Evolutionary conservation across 1,284 basidiomycete genomes (phyloP), one percentile per base, ranked within the genome.

Genomic region (Thelephora terrestris): DNA sequence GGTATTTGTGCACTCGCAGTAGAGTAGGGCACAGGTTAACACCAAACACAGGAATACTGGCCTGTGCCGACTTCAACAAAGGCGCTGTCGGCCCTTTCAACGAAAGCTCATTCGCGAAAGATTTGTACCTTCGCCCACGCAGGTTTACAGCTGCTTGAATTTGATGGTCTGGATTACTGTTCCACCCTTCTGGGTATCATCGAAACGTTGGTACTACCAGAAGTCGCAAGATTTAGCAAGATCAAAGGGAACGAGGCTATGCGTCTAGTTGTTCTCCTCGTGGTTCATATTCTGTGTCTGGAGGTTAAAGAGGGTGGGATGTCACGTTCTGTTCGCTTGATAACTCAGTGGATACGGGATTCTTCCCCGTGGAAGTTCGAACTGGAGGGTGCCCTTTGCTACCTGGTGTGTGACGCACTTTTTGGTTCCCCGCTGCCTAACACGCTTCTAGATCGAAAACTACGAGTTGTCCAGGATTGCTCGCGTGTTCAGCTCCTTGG

Each of bases 21-120:
- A 24, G 7, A 3, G n/a, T 25, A 16, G 10, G 14, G 12, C 18
- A 35, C 27, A 32, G 20, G 46, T 68, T 45, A 65, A 72, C 60
- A 64, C 67, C 16, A 48, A 18, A 36, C 14, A 17, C 46, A 78
- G 75, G 67, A 74, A 52, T 72, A 71, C 55, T 81, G 79, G 79
- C 59, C 64, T 7, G 57, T 59, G 16, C 60, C 61, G 14, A 62
- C 48, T 51, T 63, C 42, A 59, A 70, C 58, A 4, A 40, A 53
- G 5, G 39, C 49, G 18, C 52, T 63, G 6, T 63, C 61, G 6
- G 59, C 61, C 17, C 54, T 71, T 1, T 54, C 61, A 34, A 54
- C 61, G 7, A 64, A 63, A 23, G 61, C 65, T 37, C 59, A 64
- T 24, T 57, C 59, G 32, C 68, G 72, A 25, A 63, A 63, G 53